Evolutionary conservation across 176 grass and related monocot genomes (phyloP), one percentile per base, ranked within the genome.

Genomic region (Oryza longistaminata): DNA sequence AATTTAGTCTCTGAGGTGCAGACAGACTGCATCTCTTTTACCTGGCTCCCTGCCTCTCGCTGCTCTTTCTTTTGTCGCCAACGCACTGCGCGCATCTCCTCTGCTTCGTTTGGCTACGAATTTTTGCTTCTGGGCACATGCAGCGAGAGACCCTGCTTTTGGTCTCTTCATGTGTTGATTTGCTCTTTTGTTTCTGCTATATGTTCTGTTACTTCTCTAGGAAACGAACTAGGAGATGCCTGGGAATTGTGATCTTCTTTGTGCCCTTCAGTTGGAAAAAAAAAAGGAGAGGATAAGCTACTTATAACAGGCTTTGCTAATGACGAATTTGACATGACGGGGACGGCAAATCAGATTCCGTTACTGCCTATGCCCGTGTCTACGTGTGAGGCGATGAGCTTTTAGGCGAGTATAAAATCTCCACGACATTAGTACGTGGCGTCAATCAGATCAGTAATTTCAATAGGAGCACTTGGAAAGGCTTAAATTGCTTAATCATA

Each of bases 361-460:
- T 31, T 4, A 19, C 21, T 9, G 66, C 58, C 9, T 22, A 62
- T 24, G 58, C 7, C 58, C n/a, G 19, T 60, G 55, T 64, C 17
- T 25, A 24, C 6, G 50, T 11, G 27, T 14, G 52, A 35, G 73
- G 21, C 39, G 66, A 60, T 66, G 68, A 79, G 43, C 81, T 84
- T 73, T 84, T 68, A 49, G 34, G 12, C 44, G 17, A 31, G 34
- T 3, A 8, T 68, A 83, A 71, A 83, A 84, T 74, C 73, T 84
- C 68, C 55, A 34, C 7, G 44, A 46, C 71, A 73, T 44, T 43
- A 16, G 29, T 66, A 71, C 77, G 82, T 76, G 82, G 88, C 71
- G 17, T 29, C 27, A 77, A 35, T 46, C 29, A n/a, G 27, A 58
- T 75, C 25, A 37, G 33, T 25, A 72, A 14, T 29, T 37, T 70